Evolutionary conservation across 805 yeast genomes (phyloP).

Genomic region (Spathaspora girioi): DNA sequence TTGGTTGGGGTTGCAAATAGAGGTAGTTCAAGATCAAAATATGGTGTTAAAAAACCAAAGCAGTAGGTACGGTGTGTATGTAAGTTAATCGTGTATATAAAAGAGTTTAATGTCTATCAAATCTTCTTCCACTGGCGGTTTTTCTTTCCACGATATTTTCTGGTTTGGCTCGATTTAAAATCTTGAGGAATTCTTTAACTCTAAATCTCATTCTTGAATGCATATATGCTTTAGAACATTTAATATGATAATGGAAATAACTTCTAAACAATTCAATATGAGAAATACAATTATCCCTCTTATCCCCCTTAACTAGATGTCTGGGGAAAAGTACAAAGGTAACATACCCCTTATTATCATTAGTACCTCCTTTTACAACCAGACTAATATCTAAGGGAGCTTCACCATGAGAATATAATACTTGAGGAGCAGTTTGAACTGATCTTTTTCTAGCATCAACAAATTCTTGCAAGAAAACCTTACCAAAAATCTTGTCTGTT

Average conservation of each 20-base stretch:
- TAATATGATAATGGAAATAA: slow-evolving; percentile 97
- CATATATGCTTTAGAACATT: slow-evolving; percentile 96
- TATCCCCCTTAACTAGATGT: slow-evolving; percentile 59
- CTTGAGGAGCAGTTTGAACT: slow-evolving; percentile 98
- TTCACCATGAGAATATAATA: slow-evolving; percentile 80
- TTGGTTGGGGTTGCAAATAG: slow-evolving; percentile 94
- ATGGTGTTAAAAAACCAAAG: slow-evolving; percentile 86
- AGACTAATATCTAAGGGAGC: slow-evolving; percentile 78
- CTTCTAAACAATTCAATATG: slow-evolving; percentile 92
- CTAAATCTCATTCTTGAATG: slow-evolving; percentile 98
- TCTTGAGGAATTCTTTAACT: slow-evolving; percentile 90
- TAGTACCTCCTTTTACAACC: slow-evolving; percentile 29
- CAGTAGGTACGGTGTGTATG: slow-evolving; percentile 5
- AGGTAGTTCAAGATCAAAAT: slow-evolving; percentile 83
- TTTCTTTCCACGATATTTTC: slow-evolving; percentile 78
- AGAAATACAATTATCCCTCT: slow-evolving; percentile 82
- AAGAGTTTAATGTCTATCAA: slow-evolving; percentile 26
- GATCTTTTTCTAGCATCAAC: slow-evolving; percentile 95
- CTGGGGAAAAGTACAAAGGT: slow-evolving; percentile 79
- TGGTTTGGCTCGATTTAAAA: slow-evolving; percentile 93
- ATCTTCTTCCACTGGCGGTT: slow-evolving; percentile 72
- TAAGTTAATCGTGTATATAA: neutral
- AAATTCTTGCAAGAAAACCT: slow-evolving; percentile 87
- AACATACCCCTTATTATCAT: slow-evolving; percentile 46
- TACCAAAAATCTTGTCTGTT: slow-evolving; percentile 88